A percentile compares a stretch with the other conserved stretches of the same genome.
Evolutionary conservation across 2,329 filamentous ascomycete species (phyloP).

Genomic region (Amauroascus verrucosus): DNA sequence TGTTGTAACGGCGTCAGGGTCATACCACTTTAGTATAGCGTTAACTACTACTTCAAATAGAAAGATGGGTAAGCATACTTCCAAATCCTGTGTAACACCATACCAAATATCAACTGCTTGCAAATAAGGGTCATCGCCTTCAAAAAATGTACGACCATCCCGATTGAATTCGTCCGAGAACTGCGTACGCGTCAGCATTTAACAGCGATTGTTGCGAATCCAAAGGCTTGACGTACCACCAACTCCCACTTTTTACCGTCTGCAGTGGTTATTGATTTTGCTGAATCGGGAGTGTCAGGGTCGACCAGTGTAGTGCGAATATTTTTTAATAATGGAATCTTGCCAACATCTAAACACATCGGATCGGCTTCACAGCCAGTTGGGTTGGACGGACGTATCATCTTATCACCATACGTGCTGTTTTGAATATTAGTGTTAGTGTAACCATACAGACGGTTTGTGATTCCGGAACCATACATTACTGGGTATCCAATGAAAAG

Average conservation of each 20-base stretch:
- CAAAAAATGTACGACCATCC: conserved; percentile 58
- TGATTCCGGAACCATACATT: conserved; percentile 42
- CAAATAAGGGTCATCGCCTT: conserved; percentile 59
- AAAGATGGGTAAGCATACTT: conserved; percentile 35
- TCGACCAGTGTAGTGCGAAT: conserved; percentile 53
- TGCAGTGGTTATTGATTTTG: conserved; percentile 44
- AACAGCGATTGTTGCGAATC: no score
- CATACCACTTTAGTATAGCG: conserved; percentile 50
- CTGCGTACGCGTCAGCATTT: conserved; percentile 22
- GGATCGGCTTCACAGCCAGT: conserved; percentile 31
- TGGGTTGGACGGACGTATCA: not conserved
- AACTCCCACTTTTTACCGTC: conserved; percentile 54
- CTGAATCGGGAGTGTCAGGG: conserved; percentile 53
- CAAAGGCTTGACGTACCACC: conserved; percentile 41
- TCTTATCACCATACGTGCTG: conserved; percentile 1
- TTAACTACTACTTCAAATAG: not conserved
- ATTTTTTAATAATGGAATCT: conserved; percentile 48
- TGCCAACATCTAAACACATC: conserved; percentile 43
- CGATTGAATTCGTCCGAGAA: conserved; percentile 65
- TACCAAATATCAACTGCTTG: conserved; percentile 62
- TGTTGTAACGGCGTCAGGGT: conserved; percentile 56
- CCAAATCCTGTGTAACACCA: conserved; percentile 58
- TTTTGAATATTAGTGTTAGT: not conserved
- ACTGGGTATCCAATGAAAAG: conserved; percentile 62
- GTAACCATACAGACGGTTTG: not conserved